A percentile compares a stretch with the other conserved stretches of the same genome.
Evolutionary conservation across 768 basidiomycete genomes (phyloP).

Genomic region (Tricholoma bakamatsutake): DNA sequence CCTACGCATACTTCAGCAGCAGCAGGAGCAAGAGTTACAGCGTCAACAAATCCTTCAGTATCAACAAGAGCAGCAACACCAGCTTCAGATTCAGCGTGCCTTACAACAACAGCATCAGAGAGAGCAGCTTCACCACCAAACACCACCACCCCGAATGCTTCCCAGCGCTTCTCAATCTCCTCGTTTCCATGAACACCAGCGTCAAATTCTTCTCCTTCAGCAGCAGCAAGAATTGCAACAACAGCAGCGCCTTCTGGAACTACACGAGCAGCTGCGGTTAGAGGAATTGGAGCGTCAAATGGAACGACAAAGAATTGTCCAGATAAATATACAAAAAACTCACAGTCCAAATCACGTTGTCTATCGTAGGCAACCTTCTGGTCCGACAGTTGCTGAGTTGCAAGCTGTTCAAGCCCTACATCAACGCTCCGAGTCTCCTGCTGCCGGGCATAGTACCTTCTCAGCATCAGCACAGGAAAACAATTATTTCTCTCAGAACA

Average conservation of each 20-base stretch:
- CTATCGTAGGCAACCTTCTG: constrained; percentile 39
- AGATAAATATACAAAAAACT: constrained; percentile 40
- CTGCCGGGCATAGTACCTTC: constrained; percentile 26
- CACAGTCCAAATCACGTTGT: constrained; percentile 21
- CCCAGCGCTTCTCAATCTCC: constrained; percentile 66
- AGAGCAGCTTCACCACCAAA: constrained; percentile 41
- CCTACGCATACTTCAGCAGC: constrained; percentile 22
- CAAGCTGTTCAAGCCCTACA: constrained; percentile 36
- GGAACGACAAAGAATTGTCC: constrained; percentile 55
- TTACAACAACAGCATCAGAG: constrained; percentile 50
- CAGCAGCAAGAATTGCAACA: constrained; percentile 62
- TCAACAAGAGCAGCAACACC: constrained; percentile 41
- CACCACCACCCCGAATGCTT: constrained; percentile 71
- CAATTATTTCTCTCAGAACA: constrained; percentile 51
- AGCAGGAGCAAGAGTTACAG: constrained; percentile 32
- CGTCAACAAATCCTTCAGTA: constrained; percentile 43
- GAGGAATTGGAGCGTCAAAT: constrained; percentile 66
- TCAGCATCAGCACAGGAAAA: constrained; percentile 44
- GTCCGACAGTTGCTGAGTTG: constrained; percentile 42
- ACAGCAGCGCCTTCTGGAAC: constrained; percentile 52
- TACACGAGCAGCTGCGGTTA: constrained; percentile 58
- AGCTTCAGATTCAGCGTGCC: constrained; percentile 40
- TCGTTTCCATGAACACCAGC: constrained; percentile 72
- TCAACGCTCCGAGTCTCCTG: constrained; percentile 40
- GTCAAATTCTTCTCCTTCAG: constrained; percentile 62